phyloP scores from a whole-genome alignment of 208 protist genomes.

The Leishmania major region DNA sequence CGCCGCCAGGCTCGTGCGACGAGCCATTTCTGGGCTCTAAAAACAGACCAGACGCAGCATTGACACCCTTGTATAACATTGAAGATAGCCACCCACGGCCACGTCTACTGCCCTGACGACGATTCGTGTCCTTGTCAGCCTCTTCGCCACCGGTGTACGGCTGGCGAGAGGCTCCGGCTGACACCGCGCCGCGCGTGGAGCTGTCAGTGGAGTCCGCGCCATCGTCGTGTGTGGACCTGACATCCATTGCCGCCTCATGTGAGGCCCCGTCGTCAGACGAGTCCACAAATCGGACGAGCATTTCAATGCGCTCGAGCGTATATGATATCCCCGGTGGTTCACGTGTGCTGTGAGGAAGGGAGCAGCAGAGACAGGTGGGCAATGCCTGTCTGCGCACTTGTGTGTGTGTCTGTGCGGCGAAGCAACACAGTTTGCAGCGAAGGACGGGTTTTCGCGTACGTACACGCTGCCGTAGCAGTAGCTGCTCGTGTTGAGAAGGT shows the following conservation, averaged over 20 bases:
- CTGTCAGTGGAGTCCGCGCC: conserved; percentile 6
- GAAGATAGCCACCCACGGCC: conserved; percentile 17
- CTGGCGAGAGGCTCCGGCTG: conserved; percentile 2
- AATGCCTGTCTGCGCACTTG: background rate
- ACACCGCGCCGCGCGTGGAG: background rate
- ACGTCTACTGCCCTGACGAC: background rate
- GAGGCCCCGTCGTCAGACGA: conserved; percentile 71
- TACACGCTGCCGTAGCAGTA: background rate
- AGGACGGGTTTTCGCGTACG: background rate
- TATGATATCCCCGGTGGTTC: conserved; percentile 1
- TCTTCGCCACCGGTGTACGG: conserved; percentile 16
- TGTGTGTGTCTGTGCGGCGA: background rate
- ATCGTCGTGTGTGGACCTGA: conserved; percentile 22
- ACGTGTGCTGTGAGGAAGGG: background rate
- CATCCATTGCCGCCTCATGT: conserved; percentile 46
- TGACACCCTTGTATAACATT: conserved; percentile 14
- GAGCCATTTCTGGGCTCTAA: conserved; percentile 2
- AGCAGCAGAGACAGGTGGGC: background rate
- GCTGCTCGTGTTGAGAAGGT: background rate
- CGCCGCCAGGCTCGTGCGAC: background rate
- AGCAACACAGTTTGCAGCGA: background rate
- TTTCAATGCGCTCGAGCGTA: conserved; percentile 13
- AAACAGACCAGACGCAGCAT: conserved; percentile 15
- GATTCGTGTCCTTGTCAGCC: conserved; percentile 10
- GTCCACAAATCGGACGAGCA: conserved; percentile 67